phyloP scores from a whole-genome alignment of 768 basidiomycete species.

The Leccinum fibrillosum region DNA sequence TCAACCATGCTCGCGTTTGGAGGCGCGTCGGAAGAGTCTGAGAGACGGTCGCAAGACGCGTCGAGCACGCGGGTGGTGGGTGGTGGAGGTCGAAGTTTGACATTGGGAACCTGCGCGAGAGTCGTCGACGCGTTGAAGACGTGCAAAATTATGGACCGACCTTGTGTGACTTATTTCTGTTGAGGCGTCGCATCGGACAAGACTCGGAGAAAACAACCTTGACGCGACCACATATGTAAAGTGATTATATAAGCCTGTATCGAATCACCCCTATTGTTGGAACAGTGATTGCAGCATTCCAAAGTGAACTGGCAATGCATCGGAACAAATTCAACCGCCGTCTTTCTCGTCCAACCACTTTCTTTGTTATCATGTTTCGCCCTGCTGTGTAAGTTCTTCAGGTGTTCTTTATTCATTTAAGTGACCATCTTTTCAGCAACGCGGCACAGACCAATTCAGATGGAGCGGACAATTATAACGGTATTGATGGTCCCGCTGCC shows the following conservation, averaged over 20 bases:
- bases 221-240: neutral
- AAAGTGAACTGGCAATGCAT: too few relatives aligned
- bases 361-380: too few relatives aligned
- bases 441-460: too few relatives aligned
- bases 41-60: constrained; percentile 37
- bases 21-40: constrained; percentile 46
- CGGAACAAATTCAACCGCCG: too few relatives aligned
- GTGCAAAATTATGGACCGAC: constrained; percentile 26
- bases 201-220: neutral
- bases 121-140: neutral
- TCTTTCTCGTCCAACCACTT: too few relatives aligned
- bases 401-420: too few relatives aligned
- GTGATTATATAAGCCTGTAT: neutral
- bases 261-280: too few relatives aligned
- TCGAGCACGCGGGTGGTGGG: constrained; percentile 24
- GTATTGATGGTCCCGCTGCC: too few relatives aligned
- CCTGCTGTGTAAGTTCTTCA: too few relatives aligned
- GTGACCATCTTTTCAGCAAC: too few relatives aligned
- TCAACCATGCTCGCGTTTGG: constrained; percentile 46
- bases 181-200: constrained; percentile 45
- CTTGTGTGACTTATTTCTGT: constrained; percentile 58
- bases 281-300: too few relatives aligned
- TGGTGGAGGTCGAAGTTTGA: constrained; percentile 70
- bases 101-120: constrained; percentile 68
- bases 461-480: too few relatives aligned